phyloP scores from a whole-genome alignment of 768 basidiomycete genomes.

The Tulasnella sp. region DNA sequence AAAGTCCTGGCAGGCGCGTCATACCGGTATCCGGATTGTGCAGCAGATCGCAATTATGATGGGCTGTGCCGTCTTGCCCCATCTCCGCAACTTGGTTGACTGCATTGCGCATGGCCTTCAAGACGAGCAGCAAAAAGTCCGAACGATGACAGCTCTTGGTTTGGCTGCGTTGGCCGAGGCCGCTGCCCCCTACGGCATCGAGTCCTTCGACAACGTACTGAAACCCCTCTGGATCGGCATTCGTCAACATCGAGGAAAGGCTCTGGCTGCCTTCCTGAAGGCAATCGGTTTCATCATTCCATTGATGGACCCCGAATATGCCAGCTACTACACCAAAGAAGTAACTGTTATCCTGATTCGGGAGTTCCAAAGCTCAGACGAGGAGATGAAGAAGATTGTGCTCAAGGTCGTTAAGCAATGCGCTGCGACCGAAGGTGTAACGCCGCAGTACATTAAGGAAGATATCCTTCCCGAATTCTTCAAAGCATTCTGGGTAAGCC shows the following conservation, averaged over 20 bases:
- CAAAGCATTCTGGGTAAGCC: conserved; percentile 93
- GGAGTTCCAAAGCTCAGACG: conserved; percentile 98
- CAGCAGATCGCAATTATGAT: conserved; percentile 99
- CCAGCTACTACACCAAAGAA: conserved; percentile 98
- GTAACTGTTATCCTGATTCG: conserved; percentile 96
- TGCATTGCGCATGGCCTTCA: conserved; percentile 88
- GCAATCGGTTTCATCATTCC: conserved; percentile 99
- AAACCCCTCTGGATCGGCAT: conserved; percentile 95
- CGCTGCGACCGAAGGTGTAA: conserved; percentile 97
- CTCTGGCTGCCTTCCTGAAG: conserved; percentile 92
- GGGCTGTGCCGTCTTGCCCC: conserved; percentile 97
- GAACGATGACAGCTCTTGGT: conserved; percentile 92
- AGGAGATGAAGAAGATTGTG: conserved; percentile 99
- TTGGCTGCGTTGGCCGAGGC: conserved; percentile 96
- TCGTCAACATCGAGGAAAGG: conserved; percentile 92
- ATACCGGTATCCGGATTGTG: conserved; percentile 98
- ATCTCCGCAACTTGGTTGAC: conserved; percentile 93
- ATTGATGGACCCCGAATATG: conserved; percentile 99
- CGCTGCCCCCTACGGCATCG: conserved; percentile 97
- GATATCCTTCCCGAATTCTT: conserved; percentile 99
- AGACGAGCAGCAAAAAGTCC: conserved; percentile 95
- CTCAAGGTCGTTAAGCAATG: conserved; percentile 99
- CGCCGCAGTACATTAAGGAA: conserved; percentile 91
- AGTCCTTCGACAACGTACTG: conserved; percentile 97
- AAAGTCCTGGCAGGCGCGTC: conserved; percentile 99